A percentile compares a stretch with the other conserved stretches of the same genome.
Conservation (phyloP, 148 eudicot species). For the Vaccinium myrtillus region DNA sequence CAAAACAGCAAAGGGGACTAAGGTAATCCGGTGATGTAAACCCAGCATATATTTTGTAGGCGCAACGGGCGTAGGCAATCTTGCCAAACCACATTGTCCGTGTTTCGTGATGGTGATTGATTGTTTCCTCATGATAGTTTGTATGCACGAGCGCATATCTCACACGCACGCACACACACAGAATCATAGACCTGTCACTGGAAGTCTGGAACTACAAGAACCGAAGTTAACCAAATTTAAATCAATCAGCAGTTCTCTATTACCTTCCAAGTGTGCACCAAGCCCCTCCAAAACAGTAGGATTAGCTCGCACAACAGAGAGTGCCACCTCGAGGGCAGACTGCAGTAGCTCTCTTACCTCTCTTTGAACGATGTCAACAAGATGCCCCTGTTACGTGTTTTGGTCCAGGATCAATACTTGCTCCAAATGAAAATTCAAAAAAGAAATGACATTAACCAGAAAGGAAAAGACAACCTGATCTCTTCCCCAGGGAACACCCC, state of each 20-base stretch:
- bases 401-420: constrained; percentile 18
- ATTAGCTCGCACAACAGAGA: constrained; percentile 83
- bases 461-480: constrained; percentile 55
- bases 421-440: not conserved
- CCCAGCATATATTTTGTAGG: not conserved
- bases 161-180: too few species aligned
- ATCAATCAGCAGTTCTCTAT: not conserved
- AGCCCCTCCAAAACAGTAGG: constrained; percentile 89
- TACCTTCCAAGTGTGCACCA: constrained; percentile 94
- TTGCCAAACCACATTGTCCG: not conserved
- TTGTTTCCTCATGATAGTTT: constrained; percentile 1
- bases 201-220: constrained; percentile 3
- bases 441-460: not conserved
- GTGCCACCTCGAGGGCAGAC: constrained; percentile 85
- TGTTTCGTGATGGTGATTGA: not conserved
- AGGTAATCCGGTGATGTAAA: not conserved
- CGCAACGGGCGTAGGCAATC: not conserved
- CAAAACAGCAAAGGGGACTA: too few species aligned
- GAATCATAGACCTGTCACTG: not conserved
- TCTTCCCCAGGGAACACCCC: constrained; percentile 71
- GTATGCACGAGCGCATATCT: too few species aligned
- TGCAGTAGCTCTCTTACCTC: constrained; percentile 81
- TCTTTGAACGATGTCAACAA: constrained; percentile 88
- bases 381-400: constrained; percentile 57
- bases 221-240: not conserved